Evolutionary conservation across 2,329 filamentous ascomycete species (phyloP).

Genomic region (Curvularia sp.): DNA sequence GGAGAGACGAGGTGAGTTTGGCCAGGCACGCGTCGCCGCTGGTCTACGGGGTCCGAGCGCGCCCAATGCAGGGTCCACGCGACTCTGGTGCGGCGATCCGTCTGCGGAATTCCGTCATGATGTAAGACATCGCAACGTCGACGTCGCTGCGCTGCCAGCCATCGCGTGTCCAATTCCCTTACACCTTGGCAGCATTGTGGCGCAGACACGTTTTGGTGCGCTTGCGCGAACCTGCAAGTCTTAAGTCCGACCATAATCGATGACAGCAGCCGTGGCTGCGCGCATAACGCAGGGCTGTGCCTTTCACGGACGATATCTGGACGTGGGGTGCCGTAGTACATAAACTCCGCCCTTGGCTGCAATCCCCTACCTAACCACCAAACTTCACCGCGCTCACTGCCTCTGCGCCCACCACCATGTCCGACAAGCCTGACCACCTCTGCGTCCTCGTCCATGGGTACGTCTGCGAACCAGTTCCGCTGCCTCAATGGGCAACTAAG

Average conservation of each 20-base stretch:
- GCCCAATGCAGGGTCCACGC: constrained; percentile 19
- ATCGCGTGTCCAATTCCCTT: background rate
- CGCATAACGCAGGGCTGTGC: constrained; percentile 17
- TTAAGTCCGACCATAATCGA: constrained; percentile 1
- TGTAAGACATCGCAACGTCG: background rate
- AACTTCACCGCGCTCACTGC: constrained; percentile 24
- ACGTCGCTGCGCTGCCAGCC: background rate
- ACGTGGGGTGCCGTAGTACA: constrained; percentile 21
- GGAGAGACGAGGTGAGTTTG: constrained; percentile 11
- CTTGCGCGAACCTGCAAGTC: background rate
- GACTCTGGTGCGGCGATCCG: constrained; percentile 5
- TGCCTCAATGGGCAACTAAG: constrained; percentile 7
- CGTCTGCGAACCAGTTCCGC: constrained; percentile 35
- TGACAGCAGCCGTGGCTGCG: constrained; percentile 9
- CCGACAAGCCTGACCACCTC: constrained; percentile 65
- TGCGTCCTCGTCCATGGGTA: constrained; percentile 80
- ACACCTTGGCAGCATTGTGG: background rate
- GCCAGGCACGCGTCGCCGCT: constrained; percentile 1
- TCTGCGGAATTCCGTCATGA: constrained; percentile 22
- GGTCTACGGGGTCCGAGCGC: background rate
- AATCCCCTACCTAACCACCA: background rate
- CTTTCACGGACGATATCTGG: constrained; percentile 30
- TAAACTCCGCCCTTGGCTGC: constrained; percentile 17
- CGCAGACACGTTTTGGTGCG: no score
- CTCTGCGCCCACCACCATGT: constrained; percentile 15